Base-by-base conservation (phyloP, 208 protist genomes). In the Trypanosoma caninum region DNA sequence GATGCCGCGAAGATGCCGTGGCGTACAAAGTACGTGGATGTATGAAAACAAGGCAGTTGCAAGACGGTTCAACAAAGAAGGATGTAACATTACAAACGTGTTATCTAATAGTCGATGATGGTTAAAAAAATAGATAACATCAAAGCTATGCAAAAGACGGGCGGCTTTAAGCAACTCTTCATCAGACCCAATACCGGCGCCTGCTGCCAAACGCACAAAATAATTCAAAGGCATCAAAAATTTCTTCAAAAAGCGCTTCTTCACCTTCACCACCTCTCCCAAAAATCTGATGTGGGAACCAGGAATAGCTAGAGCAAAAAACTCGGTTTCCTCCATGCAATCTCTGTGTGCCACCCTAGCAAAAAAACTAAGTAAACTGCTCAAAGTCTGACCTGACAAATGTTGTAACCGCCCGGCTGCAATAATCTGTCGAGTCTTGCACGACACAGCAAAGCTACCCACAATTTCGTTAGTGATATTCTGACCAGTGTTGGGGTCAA, bases 361-460 rank as follows among this genome's bases (percentile, higher is more conserved):
- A 4, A 96, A 65, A 56, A 78, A 85, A 6, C 35, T 46, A n/a
- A 94, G 70, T n/a, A 94, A 62, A 2, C 57, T 48, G 46, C 81
- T 90, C 25, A 96, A 82, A 56, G 76, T 91, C 58, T 65, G 42
- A 1, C 80, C 84, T 2, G 80, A 85, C 23, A 91, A 55, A 51
- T 81, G 64, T 16, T 76, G 72, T 34, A 76, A 62, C 51, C 73
- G 66, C 42, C 85, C 87, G n/a, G 84, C 72, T 4, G 78, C 80
- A 61, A 95, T 88, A 52, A 93, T 70, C 22, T 66, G 56, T 10
- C 87, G 84, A 40, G 65, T 89, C 65, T 90, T 93, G 74, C 84
- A 96, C 3, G 87, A 94, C 3, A 93, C 87, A 41, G 90, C 90
- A 56, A 94, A 96, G 64, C 83, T 93, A 35, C 87, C 90, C 13